A percentile compares a stretch with the other conserved stretches of the same genome.
These are phyloP conservation scores for Byssothecium circinans DNA, from an alignment of 2,329 filamentous ascomycete genomes.

Conservation along the genomic window DNA sequence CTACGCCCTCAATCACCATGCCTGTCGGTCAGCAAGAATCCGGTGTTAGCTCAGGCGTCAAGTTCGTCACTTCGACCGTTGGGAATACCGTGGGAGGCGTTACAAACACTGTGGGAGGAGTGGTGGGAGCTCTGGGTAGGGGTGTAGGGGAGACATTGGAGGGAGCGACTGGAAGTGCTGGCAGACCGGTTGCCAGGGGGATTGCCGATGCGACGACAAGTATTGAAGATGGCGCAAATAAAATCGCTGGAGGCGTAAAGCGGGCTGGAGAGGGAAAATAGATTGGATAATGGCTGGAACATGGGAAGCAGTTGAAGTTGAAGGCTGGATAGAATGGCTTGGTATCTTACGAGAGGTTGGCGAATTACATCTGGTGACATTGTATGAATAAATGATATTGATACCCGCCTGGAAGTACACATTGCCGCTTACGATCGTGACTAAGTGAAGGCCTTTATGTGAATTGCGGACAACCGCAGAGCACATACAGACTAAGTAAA, in stretches of 20 bases:
- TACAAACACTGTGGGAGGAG: conserved; percentile 55
- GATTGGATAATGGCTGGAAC: background rate
- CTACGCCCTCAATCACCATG: conserved; percentile 21
- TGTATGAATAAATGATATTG: too few species aligned
- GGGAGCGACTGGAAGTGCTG: conserved; percentile 48
- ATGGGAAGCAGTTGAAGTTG: background rate
- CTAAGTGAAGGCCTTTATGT: too few species aligned
- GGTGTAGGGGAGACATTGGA: conserved; percentile 52
- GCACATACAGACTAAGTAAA: too few species aligned
- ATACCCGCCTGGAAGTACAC: too few species aligned
- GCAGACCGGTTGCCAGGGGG: conserved; percentile 47
- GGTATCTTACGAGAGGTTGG: too few species aligned
- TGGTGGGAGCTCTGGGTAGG: conserved; percentile 52
- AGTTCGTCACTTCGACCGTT: conserved; percentile 58
- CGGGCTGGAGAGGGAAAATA: conserved; percentile 52
- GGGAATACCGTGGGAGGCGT: conserved; percentile 59
- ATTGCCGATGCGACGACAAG: conserved; percentile 48
- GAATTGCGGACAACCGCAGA: too few species aligned
- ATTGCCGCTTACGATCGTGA: too few species aligned
- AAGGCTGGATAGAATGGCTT: too few species aligned
- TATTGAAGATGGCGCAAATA: conserved; percentile 48
- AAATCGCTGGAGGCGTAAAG: conserved; percentile 50
- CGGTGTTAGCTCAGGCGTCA: conserved; percentile 55
- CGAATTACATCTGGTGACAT: too few species aligned
- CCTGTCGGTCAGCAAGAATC: conserved; percentile 43